A percentile compares a stretch with the other conserved stretches of the same genome.
Conservation (phyloP, 345 rosid genomes). For the Kernera saxatilis region DNA sequence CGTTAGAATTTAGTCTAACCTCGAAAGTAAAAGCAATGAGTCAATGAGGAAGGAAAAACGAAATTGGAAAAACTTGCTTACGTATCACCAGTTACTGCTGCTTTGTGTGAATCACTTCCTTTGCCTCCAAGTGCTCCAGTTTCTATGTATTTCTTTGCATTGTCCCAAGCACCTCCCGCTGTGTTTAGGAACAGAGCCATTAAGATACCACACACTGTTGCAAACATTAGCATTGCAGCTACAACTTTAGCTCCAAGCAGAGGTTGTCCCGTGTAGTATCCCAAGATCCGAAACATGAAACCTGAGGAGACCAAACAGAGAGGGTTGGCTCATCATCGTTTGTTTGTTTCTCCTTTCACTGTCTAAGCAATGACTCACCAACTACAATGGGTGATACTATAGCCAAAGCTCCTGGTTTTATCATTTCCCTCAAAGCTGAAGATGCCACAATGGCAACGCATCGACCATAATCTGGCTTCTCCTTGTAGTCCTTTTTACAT, state of each 20-base stretch:
- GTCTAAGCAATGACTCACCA: too few relatives aligned
- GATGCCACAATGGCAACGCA: constrained; percentile 98
- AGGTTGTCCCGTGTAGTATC: constrained; percentile 84
- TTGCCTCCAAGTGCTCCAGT: constrained; percentile 98
- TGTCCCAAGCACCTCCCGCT: constrained; percentile 99
- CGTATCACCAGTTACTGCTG: constrained; percentile 98
- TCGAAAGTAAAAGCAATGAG: too few relatives aligned
- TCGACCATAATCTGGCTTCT: constrained; percentile 97
- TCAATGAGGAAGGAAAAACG: too few relatives aligned
- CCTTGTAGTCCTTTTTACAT: constrained; percentile 72
- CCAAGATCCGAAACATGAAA: constrained; percentile 70
- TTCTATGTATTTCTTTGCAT: constrained; percentile 93
- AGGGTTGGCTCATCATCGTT: too few relatives aligned
- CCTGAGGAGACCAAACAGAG: constrained; percentile 56
- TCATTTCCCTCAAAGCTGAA: constrained; percentile 95
- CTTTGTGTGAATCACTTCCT: constrained; percentile 96
- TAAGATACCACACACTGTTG: constrained; percentile 92
- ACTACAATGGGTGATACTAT: constrained; percentile 75
- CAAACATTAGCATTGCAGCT: constrained; percentile 92
- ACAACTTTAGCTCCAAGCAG: constrained; percentile 96
- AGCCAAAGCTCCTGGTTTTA: constrained; percentile 96
- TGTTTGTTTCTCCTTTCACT: too few relatives aligned
- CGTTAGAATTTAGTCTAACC: too few relatives aligned
- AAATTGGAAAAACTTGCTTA: too few relatives aligned
- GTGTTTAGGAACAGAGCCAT: constrained; percentile 99